These are phyloP conservation scores for Diaporthe velutina DNA, from an alignment of 2,329 filamentous ascomycete species.

Conservation along the genomic window DNA sequence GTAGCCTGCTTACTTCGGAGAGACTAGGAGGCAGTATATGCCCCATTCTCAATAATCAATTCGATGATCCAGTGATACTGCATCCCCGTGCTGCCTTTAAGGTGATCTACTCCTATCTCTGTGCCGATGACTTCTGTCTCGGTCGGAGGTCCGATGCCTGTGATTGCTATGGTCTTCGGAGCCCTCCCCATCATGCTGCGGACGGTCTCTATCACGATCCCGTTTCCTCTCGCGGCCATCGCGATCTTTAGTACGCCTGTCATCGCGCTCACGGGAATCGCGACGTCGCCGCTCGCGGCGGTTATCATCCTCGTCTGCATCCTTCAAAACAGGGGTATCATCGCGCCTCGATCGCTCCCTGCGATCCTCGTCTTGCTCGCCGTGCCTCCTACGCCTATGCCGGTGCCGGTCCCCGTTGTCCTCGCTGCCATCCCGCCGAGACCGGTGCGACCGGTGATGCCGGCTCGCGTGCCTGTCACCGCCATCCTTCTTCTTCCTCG, in stretches of 20 bases:
- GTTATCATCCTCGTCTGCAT: slow-evolving; percentile 41
- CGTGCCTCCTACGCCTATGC: slow-evolving; percentile 41
- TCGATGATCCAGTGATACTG: not conserved
- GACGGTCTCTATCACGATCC: slow-evolving; percentile 48
- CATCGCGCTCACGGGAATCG: slow-evolving; percentile 47
- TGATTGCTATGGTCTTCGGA: slow-evolving; percentile 42
- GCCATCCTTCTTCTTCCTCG: slow-evolving; percentile 63
- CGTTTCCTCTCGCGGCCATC: slow-evolving; percentile 43
- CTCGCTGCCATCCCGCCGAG: slow-evolving; percentile 48
- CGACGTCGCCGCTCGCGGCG: slow-evolving; percentile 41
- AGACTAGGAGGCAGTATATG: not conserved
- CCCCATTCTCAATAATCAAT: not conserved
- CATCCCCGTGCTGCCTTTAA: not conserved
- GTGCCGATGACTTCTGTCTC: slow-evolving; percentile 43
- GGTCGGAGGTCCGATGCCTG: slow-evolving; percentile 42
- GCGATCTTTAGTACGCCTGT: slow-evolving; percentile 45
- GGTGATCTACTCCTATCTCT: slow-evolving; percentile 61
- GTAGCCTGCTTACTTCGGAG: not conserved
- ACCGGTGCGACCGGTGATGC: slow-evolving; percentile 60
- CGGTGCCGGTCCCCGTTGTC: slow-evolving; percentile 41
- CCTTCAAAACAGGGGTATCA: slow-evolving; percentile 46
- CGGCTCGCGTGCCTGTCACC: slow-evolving; percentile 57
- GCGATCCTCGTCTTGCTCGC: slow-evolving; percentile 40
- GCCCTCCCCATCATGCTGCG: slow-evolving; percentile 47
- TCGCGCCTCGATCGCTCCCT: slow-evolving; percentile 54